Base-by-base conservation (phyloP, 2,329 filamentous ascomycete species). In the Penicillium sp. region DNA sequence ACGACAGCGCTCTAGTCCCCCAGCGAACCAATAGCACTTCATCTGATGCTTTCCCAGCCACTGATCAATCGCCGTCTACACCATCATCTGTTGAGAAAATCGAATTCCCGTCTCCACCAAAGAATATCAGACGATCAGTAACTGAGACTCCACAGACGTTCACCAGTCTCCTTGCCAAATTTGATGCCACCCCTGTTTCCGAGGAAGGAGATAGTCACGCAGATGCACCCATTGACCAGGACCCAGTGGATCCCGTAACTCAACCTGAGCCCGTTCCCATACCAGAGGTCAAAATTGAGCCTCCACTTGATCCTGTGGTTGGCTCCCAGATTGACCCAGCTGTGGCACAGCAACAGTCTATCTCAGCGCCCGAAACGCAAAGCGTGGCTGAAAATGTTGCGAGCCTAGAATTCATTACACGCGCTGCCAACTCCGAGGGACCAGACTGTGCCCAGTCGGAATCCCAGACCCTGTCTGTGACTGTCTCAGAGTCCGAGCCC, bases 111-210 rank as follows among this genome's bases (percentile, higher is more conserved):
- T 49, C 49, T 24, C 48, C 51, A 1, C 27, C 37, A 4, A 57
- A 54, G 12, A 18, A 50, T 5, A 45, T 55, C 3, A 59, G 53
- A 32, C 61, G 64, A 36, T 65, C 61, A 2, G 60, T 68, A 10
- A 59, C 61, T 2, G 69, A 72, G 44, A 62, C 61, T 12, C 61
- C 64, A 10, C 65, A 63, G 24, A 68, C 64, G 27, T 70, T 75
- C 46, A 66, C 68, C 27, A 68, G 66, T 50, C 62, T 75, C 45
- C 66, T 72, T 48, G 70, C 66, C 48, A 74, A 66, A 48, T 75
- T 75, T 49, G 66, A 75, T 47, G 64, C 67, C 29, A 60, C 60
- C 5, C 39, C 66, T 5, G 45, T 48, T 7, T 26, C 36, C 9
- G 55, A 52, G 26, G 49, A 51, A 26, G 12, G 15, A 12, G 39